Evolutionary conservation across 257 asterid species (phyloP), one percentile per base, ranked within the genome.

Genomic region (Gynochthodes officinalis): DNA sequence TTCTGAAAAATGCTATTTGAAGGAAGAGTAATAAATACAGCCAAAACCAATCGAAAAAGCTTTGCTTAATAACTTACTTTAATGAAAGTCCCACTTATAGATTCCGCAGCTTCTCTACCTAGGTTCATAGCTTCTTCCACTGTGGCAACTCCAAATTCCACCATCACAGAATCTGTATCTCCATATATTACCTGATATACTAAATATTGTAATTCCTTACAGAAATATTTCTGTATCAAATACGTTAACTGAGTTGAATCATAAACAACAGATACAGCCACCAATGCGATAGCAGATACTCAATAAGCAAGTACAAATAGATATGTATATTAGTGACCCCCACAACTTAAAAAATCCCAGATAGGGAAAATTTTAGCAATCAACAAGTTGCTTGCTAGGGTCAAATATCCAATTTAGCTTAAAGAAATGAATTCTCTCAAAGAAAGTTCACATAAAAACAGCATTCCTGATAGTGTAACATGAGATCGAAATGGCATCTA

Each of bases 91-190:
- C 89, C 90, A 33, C 98, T 91, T 60, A 95, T 95, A 75, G 77
- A 78, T 70, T 90, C 99, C 78, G 98, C 99, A 80, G 99, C 99
- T 80, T 92, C 98, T 86, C 90, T 90, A 48, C 99, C 99, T 81
- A 95, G 82, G 44, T 77, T 77, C 99, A 95, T 95, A 71, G 99
- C 96, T 85, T 81, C 96, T 79, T 92, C 97, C 60, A 95, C 96
- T 8, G 93, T 75, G 74, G 97, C 69, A 76, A 92, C 97, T 72
- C 99, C 96, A 84, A 95, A 95, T 73, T 92, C 97, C 89, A 95
- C 99, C 99, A 95, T 95, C 64, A 95, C 97, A 52, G 99, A 95
- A 83, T 95, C 99, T 53, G 99, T 95, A 84, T 95, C 99, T 75
- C 99, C 99, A 84, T 95, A 95, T 83, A 95, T 92, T 82, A 95